Conservation (phyloP, 805 yeast genomes). For the Candida railenensis region DNA sequence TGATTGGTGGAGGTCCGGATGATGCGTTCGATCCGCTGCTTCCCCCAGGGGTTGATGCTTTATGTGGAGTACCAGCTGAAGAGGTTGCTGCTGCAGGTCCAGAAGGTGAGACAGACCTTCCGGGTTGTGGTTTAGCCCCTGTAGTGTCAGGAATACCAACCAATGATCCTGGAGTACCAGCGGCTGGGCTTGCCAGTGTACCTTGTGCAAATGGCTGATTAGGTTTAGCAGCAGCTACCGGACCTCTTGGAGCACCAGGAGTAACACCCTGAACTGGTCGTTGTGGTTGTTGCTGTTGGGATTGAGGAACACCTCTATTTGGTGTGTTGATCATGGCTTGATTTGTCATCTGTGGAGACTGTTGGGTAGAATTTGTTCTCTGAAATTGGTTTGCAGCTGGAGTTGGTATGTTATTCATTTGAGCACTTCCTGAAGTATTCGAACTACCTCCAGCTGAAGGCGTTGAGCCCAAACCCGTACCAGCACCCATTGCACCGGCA, state of each 20-base stretch:
- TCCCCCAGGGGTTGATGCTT: conserved; percentile 1
- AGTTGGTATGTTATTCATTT: conserved; percentile 7
- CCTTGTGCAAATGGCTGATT: conserved; percentile 1
- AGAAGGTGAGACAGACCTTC: conserved; percentile 7
- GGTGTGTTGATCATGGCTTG: neutral
- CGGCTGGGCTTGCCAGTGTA: neutral
- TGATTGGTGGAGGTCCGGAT: conserved; percentile 19
- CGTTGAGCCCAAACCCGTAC: no score
- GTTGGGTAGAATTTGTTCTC: neutral
- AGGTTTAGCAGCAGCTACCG: neutral
- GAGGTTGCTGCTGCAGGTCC: neutral
- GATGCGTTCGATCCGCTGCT: neutral
- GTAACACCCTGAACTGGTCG: conserved; percentile 2
- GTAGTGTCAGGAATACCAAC: conserved; percentile 5
- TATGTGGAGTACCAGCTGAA: conserved; percentile 4
- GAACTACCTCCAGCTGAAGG: conserved; percentile 6
- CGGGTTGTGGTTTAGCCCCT: conserved; percentile 4
- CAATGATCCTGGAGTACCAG: neutral
- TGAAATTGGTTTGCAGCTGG: conserved; percentile 11
- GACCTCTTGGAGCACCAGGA: neutral
- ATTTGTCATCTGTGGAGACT: neutral
- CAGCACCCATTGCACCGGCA: conserved; percentile 1
- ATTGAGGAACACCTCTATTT: conserved; percentile 1
- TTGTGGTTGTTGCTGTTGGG: conserved; percentile 8
- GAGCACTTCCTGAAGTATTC: conserved; percentile 2